phyloP scores from a whole-genome alignment of 768 basidiomycete genomes.

The Russula griseocarnosa region DNA sequence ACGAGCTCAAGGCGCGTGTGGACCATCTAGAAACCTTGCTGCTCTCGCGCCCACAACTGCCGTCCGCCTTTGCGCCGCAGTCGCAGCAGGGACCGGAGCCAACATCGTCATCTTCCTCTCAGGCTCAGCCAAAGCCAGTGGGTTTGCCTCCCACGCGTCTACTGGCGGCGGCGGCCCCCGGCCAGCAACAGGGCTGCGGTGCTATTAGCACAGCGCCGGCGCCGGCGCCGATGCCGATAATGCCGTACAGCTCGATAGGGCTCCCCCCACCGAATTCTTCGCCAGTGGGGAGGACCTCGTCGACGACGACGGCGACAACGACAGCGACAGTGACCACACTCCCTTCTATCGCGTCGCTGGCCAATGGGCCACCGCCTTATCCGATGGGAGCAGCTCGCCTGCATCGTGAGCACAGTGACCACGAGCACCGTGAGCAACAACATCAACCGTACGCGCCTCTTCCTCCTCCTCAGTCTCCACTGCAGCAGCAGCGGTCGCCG shows the following conservation, averaged over 20 bases:
- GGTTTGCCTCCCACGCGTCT: conserved; percentile 5
- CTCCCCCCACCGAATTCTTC: conserved; percentile 11
- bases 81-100: conserved; percentile 6
- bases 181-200: not conserved
- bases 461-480: conserved; percentile 22
- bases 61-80: conserved; percentile 9
- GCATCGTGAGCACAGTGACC: conserved; percentile 13
- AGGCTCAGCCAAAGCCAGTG: not conserved
- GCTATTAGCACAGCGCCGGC: conserved; percentile 1
- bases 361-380: conserved; percentile 10
- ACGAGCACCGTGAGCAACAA: conserved; percentile 16
- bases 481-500: conserved; percentile 25
- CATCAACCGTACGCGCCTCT: conserved; percentile 25
- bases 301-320: not conserved
- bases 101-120: conserved; percentile 10
- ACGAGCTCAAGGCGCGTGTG: conserved; percentile 65
- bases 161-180: not conserved
- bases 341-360: conserved; percentile 19
- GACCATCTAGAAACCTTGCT: conserved; percentile 54
- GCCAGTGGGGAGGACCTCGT: not conserved
- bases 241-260: conserved; percentile 17
- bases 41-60: conserved; percentile 40
- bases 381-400: conserved; percentile 14
- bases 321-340: not conserved
- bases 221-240: conserved; percentile 3